Conservation (phyloP, 345 rosid genomes). For the Pugionium dolabratum region DNA sequence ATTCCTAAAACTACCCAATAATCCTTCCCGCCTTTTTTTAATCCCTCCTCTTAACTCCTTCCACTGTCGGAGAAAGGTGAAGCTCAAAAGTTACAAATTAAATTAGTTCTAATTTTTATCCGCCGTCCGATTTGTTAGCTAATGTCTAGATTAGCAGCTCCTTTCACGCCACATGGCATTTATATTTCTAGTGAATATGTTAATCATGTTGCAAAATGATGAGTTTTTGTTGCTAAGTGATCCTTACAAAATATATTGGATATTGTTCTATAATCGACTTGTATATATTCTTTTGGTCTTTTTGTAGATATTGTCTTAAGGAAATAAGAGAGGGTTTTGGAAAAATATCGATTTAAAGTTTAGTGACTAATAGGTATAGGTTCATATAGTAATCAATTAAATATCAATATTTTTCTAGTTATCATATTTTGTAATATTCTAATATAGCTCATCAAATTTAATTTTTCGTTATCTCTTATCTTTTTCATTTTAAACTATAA, state of each 20-base stretch:
- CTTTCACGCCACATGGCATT: slow-evolving; percentile 23
- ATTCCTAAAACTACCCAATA: background rate
- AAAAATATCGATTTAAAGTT: slow-evolving; percentile 21
- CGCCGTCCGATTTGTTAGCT: slow-evolving; percentile 11
- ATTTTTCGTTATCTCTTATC: background rate
- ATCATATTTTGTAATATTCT: slow-evolving; percentile 22
- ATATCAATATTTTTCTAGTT: slow-evolving; percentile 15
- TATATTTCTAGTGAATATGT: background rate
- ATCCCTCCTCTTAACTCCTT: background rate
- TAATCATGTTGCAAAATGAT: background rate
- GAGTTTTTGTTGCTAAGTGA: slow-evolving; percentile 15
- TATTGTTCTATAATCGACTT: slow-evolving; percentile 23
- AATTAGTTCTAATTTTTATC: slow-evolving; percentile 1
- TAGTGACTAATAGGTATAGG: slow-evolving; percentile 27
- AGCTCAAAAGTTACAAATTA: slow-evolving; percentile 31
- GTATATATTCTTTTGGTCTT: background rate
- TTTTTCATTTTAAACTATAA: background rate
- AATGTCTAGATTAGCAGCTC: slow-evolving; percentile 10
- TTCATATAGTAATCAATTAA: slow-evolving; percentile 22
- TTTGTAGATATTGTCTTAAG: slow-evolving; percentile 17
- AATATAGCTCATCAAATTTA: background rate
- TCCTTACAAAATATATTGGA: background rate
- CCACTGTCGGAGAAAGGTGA: slow-evolving; percentile 18
- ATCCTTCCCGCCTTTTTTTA: slow-evolving; percentile 24
- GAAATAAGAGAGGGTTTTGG: slow-evolving; percentile 7